Conservation (phyloP, 2,329 filamentous ascomycete species). For the Moelleriella libera region DNA sequence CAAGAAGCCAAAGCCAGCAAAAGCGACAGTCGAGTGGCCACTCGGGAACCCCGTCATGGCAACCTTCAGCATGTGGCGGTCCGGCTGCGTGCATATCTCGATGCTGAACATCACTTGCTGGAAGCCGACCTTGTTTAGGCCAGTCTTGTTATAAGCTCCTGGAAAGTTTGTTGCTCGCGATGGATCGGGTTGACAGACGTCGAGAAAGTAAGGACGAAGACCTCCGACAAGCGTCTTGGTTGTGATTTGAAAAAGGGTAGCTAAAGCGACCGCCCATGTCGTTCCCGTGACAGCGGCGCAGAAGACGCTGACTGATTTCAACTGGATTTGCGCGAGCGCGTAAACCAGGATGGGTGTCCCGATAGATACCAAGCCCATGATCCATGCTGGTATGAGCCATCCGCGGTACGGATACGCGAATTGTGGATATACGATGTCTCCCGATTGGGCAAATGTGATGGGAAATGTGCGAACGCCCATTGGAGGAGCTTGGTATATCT, state of each 20-base stretch:
- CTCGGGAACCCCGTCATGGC: conserved; percentile 53
- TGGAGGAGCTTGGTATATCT: too few relatives aligned
- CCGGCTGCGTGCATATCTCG: conserved; percentile 43
- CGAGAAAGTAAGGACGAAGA: conserved; percentile 48
- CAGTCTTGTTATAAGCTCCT: conserved; percentile 22
- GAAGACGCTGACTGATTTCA: conserved; percentile 42
- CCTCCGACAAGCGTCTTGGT: conserved; percentile 54
- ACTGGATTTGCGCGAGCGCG: conserved; percentile 40
- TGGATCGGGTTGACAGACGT: conserved; percentile 46
- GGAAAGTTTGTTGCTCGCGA: conserved; percentile 14
- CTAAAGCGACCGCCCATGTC: conserved; percentile 42
- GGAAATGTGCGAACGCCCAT: too few relatives aligned
- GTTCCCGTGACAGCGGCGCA: conserved; percentile 51
- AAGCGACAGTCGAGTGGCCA: conserved; percentile 52
- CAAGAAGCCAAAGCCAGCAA: conserved; percentile 48
- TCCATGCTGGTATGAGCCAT: too few relatives aligned
- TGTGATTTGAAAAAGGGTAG: conserved; percentile 50
- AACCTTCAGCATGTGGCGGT: conserved; percentile 41
- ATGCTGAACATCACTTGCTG: conserved; percentile 48
- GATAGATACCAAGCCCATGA: too few relatives aligned
- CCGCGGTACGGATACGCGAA: too few relatives aligned
- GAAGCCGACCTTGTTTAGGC: conserved; percentile 34
- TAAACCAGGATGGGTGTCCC: conserved; percentile 37
- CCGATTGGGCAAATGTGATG: too few relatives aligned
- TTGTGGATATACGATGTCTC: too few relatives aligned